A percentile compares a stretch with the other conserved stretches of the same genome.
phyloP scores from a whole-genome alignment of 148 eudicot species.

The Nepenthes mirabilis region DNA sequence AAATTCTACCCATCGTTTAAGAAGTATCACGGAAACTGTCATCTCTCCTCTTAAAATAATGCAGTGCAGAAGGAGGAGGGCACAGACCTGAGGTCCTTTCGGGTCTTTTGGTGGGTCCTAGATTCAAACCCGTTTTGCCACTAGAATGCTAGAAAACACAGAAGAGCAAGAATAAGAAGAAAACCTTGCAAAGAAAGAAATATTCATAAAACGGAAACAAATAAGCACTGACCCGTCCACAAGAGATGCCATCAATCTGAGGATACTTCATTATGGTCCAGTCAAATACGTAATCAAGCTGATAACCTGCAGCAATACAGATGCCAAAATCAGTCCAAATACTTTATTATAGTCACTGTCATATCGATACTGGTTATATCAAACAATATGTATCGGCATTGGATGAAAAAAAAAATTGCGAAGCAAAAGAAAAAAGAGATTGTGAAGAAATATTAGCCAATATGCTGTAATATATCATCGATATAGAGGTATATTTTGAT shows the following conservation, averaged over 20 bases:
- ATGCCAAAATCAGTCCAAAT: not conserved
- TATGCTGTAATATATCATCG: too few species aligned
- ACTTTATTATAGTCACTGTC: too few species aligned
- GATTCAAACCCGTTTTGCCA: slow-evolving; percentile 52
- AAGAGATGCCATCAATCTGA: slow-evolving; percentile 75
- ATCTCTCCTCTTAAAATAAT: not conserved
- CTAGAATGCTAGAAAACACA: slow-evolving; percentile 35
- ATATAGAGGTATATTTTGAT: too few species aligned
- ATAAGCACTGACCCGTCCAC: slow-evolving; percentile 37
- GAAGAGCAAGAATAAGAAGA: not conserved
- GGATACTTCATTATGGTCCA: slow-evolving; percentile 99
- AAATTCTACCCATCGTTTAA: too few species aligned
- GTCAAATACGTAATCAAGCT: slow-evolving; percentile 91
- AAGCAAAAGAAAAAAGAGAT: too few species aligned
- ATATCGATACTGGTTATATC: too few species aligned
- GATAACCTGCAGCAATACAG: slow-evolving; percentile 49
- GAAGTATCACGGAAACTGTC: too few species aligned
- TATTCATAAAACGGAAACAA: not conserved
- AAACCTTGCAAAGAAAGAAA: slow-evolving; percentile 1
- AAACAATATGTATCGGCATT: too few species aligned
- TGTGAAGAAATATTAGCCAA: too few species aligned
- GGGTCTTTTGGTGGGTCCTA: slow-evolving; percentile 72
- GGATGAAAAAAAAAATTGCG: too few species aligned
- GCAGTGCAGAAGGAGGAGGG: not conserved
- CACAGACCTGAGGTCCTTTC: slow-evolving; percentile 77